A percentile compares a stretch with the other conserved stretches of the same genome.
These are phyloP conservation scores for Neoarthrinium moseri DNA, from an alignment of 2,329 filamentous ascomycete genomes.

Conservation along the genomic window DNA sequence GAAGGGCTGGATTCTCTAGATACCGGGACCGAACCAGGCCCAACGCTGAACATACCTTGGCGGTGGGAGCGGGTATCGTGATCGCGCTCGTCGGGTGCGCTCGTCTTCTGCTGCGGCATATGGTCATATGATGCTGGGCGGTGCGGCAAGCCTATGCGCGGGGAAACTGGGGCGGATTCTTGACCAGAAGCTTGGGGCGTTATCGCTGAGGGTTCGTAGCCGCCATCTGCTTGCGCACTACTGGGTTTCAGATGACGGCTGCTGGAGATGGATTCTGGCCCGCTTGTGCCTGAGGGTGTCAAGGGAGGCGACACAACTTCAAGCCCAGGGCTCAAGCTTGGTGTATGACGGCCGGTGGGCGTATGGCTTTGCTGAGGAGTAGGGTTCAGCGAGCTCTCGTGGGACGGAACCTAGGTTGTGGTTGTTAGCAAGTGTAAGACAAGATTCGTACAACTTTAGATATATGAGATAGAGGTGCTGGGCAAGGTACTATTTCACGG, in stretches of 20 bases:
- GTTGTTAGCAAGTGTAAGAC: not conserved
- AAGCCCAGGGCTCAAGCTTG: constrained; percentile 65
- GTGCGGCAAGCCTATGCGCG: constrained; percentile 38
- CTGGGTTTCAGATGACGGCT: constrained; percentile 20
- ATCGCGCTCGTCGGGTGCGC: constrained; percentile 33
- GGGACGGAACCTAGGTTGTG: constrained; percentile 54
- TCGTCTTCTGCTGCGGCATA: constrained; percentile 39
- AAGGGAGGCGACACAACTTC: constrained; percentile 85
- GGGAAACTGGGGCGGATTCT: constrained; percentile 42
- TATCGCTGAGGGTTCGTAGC: constrained; percentile 45
- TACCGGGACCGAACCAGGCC: constrained; percentile 50
- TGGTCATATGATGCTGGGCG: constrained; percentile 42
- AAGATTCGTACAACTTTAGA: too few species aligned
- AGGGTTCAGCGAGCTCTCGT: constrained; percentile 58
- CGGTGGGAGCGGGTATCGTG: constrained; percentile 39
- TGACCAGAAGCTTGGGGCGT: constrained; percentile 69
- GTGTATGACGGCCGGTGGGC: constrained; percentile 64
- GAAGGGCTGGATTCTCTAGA: constrained; percentile 66
- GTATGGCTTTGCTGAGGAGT: constrained; percentile 64
- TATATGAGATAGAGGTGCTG: too few species aligned
- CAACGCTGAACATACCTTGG: constrained; percentile 53
- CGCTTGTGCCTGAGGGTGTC: constrained; percentile 75
- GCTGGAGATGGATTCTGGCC: constrained; percentile 31
- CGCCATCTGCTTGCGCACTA: constrained; percentile 21
- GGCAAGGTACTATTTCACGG: too few species aligned